Conservation (phyloP, 2,329 filamentous ascomycete genomes). For the Sporothrix brunneoviolacea region DNA sequence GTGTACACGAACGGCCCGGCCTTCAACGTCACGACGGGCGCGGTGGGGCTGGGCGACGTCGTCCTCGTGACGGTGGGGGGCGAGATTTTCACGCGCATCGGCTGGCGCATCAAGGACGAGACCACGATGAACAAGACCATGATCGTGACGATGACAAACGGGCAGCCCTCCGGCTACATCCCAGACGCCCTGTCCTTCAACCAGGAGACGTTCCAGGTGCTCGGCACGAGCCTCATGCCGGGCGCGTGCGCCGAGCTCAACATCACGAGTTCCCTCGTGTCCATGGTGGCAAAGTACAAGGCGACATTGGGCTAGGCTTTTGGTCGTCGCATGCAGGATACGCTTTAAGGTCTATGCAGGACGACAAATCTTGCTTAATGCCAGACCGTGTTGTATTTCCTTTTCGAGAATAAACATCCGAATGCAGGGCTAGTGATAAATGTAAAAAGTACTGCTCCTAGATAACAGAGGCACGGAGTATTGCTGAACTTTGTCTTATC, state of each 20-base stretch:
- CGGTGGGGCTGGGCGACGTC: background rate
- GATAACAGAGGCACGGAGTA: too few relatives aligned
- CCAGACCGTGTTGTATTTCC: too few relatives aligned
- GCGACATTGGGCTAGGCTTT: too few relatives aligned
- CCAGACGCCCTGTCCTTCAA: background rate
- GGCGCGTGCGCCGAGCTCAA: background rate
- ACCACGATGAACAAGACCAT: constrained; percentile 1
- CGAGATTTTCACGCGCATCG: constrained; percentile 1
- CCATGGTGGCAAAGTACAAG: background rate
- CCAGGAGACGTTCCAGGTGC: constrained; percentile 1
- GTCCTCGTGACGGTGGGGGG: background rate
- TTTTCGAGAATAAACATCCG: too few relatives aligned
- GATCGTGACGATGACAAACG: background rate
- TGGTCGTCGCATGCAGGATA: too few relatives aligned
- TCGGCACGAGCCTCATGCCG: background rate
- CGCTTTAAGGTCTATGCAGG: too few relatives aligned
- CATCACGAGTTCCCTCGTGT: background rate
- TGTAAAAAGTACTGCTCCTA: too few relatives aligned
- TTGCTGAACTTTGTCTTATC: too few relatives aligned
- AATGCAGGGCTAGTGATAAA: too few relatives aligned
- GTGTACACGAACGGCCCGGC: too few relatives aligned
- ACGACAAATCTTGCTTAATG: too few relatives aligned
- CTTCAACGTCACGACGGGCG: too few relatives aligned
- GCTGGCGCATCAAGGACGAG: constrained; percentile 4
- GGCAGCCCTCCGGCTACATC: background rate